Evolutionary conservation across 73 alveolate species (phyloP), one percentile per base, ranked within the genome.

Genomic region (Paramecium primaurelia): DNA sequence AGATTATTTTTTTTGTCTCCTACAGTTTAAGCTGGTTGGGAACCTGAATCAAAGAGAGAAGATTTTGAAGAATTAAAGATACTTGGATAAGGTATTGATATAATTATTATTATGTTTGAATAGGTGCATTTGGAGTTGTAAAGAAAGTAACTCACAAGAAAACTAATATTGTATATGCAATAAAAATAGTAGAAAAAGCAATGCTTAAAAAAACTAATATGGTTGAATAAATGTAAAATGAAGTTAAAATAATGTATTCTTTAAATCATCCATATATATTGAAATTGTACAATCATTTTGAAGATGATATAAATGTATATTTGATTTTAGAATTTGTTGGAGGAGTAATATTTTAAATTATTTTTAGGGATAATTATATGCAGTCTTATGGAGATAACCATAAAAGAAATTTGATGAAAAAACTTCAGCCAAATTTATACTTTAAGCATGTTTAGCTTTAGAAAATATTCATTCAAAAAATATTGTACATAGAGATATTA

Each of bases 41-140:
- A 89, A 47, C 86, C 92, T 10, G 94, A 89, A 47, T 69, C 88
- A 10, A 89, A 71, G 54, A 89, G 85, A 10, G 71, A 58, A 2
- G 94, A 89, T n/a, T 89, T 89, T 12, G 87, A 89, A 28, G 94
- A 71, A n/a, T 25, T 14, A n/a, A 83, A 89, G 32, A 68, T 59
- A 14, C 77, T 89, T 11, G 94, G 94, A 8, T 59, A 89, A 22
- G 91, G 91, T 77, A 77, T 34, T 14, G 11, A 30, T 18, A 47
- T 11, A 47, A 3, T 11, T 47, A 11, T 47, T 10, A 9, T 9
- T 1, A 26, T 9, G 6, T 10, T 47, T 3, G 14, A 47, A 18
- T 18, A 87, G 99, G 99, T 1, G 98, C 98, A 18, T 95, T 92
- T 92, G 98, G 98, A 22, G 95, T 93, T 73, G 98, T 96, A 95